Percentiles rank a stretch among this genome's conserved stretches.
phyloP scores from a whole-genome alignment of 371 early-diverging fungal genomes.

The Mortierella sp. region DNA sequence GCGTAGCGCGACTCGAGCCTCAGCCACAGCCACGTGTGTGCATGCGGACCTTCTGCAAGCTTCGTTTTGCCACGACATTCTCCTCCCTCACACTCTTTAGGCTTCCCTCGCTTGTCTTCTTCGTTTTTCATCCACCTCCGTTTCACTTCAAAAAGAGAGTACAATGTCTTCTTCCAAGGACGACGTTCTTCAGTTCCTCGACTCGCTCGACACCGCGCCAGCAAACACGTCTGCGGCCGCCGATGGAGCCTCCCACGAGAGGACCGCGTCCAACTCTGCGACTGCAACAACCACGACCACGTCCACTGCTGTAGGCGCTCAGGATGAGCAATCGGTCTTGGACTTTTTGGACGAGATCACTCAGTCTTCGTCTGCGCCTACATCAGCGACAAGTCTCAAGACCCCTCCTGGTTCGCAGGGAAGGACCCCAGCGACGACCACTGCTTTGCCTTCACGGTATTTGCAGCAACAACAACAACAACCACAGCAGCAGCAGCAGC shows the following conservation, averaged over 20 bases:
- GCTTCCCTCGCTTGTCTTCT: too few relatives aligned
- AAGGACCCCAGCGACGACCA: conserved; percentile 13
- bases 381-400: conserved; percentile 15
- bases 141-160: background rate
- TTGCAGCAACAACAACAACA: conserved; percentile 43
- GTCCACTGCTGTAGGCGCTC: background rate
- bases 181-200: conserved; percentile 58
- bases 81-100: too few relatives aligned
- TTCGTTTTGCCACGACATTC: too few relatives aligned
- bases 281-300: conserved; percentile 2
- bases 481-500: conserved; percentile 37
- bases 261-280: conserved; percentile 2
- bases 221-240: conserved; percentile 1
- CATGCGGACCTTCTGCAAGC: too few relatives aligned
- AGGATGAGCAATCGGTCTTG: conserved; percentile 55
- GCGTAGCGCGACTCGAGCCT: too few relatives aligned
- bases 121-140: too few relatives aligned
- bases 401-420: conserved; percentile 23
- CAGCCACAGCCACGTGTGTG: too few relatives aligned
- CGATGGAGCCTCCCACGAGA: conserved; percentile 18
- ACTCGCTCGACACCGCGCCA: conserved; percentile 47
- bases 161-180: conserved; percentile 48
- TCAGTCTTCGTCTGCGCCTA: conserved; percentile 40
- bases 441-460: conserved; percentile 36
- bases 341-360: conserved; percentile 58